Conservation (phyloP, 129 eudicot species). For the Glebionis coronaria region DNA sequence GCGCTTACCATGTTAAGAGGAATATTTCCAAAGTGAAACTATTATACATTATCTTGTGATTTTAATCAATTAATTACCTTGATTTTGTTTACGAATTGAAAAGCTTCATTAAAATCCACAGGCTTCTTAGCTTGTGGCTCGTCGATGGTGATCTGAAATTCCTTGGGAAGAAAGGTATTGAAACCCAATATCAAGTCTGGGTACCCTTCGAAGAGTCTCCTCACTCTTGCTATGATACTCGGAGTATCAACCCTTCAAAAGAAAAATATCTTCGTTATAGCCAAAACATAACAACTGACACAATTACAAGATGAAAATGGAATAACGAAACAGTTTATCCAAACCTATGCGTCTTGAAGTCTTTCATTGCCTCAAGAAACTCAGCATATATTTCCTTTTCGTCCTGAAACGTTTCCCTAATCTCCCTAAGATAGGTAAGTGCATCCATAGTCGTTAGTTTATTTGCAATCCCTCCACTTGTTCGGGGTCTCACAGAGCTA, state of each 20-base stretch:
- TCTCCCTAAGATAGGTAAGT: conserved; percentile 67
- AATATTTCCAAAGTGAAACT: conserved; percentile 3
- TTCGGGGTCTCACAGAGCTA: conserved; percentile 64
- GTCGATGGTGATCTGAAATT: conserved; percentile 64
- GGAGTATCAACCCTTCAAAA: conserved; percentile 54
- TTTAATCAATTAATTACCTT: conserved; percentile 48
- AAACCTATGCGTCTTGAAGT: conserved; percentile 82
- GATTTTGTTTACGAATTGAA: conserved; percentile 68
- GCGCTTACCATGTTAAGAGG: conserved; percentile 12
- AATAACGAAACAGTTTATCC: conserved; percentile 10
- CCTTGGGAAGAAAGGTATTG: conserved; percentile 89
- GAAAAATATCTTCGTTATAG: background rate
- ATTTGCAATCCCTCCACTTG: conserved; percentile 48
- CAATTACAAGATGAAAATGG: background rate
- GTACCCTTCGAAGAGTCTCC: conserved; percentile 70
- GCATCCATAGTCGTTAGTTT: conserved; percentile 68
- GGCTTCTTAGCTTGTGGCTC: conserved; percentile 60
- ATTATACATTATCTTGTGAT: background rate
- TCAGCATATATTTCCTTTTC: conserved; percentile 63
- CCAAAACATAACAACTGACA: conserved; percentile 21
- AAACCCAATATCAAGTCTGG: conserved; percentile 75
- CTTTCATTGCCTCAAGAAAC: conserved; percentile 90
- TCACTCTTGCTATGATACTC: conserved; percentile 73
- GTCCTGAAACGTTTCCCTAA: conserved; percentile 70
- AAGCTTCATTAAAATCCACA: conserved; percentile 72